Evolutionary conservation across 495 filamentous ascomycete species (phyloP), one percentile per base, ranked within the genome.

Genomic region (Penicillium ochrochloron): DNA sequence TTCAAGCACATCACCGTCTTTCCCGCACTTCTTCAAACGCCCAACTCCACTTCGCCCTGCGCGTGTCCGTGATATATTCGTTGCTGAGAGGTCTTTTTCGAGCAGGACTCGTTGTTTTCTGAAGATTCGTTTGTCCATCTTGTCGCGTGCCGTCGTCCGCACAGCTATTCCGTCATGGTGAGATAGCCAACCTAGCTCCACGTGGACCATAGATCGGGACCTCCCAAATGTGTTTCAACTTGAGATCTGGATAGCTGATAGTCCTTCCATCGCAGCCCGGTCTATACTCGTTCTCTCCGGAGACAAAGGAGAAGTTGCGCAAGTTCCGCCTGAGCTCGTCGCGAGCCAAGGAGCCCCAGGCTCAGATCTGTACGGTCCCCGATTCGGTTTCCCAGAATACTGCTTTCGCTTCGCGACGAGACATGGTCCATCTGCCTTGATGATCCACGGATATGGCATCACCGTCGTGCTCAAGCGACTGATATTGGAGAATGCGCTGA

Each of bases 261-360:
- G 9, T 37, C 21, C 2, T 25, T 23, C 4, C 10, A 6, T 95
- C 93, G 68, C 94, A 97, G 81, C 85, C 92, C 57, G 85, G 95
- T 61, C 84, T 99, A 67, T 99, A 98, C 79, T 89, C 94, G 29
- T 96, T 98, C 86, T 94, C 92, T 35, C 83, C 88, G 50, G 91
- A 93, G 76, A 97, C 92, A 29, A 92, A 87, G 77, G 88, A 91
- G 67, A 86, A 90, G 73, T 85, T 99, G 60, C 89, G 90, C 72
- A 97, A 97, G 75, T 98, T 99, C 80, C 91, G 95, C 41, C 83
- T 99, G 11, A 85, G 88, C 12, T 97, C 95, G 8, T 97, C 94
- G 27, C 84, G 95, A 65, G 86, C 92, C n/a, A 93, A 89, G 68
- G 86, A 90, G 44, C 88, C 93, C 1, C 93, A 97, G 82, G 95